Percentiles rank a stretch among this genome's conserved stretches.
These are phyloP conservation scores for Wickerhamiella vanderwaltii DNA, from an alignment of 805 yeast genomes.

Conservation along the genomic window DNA sequence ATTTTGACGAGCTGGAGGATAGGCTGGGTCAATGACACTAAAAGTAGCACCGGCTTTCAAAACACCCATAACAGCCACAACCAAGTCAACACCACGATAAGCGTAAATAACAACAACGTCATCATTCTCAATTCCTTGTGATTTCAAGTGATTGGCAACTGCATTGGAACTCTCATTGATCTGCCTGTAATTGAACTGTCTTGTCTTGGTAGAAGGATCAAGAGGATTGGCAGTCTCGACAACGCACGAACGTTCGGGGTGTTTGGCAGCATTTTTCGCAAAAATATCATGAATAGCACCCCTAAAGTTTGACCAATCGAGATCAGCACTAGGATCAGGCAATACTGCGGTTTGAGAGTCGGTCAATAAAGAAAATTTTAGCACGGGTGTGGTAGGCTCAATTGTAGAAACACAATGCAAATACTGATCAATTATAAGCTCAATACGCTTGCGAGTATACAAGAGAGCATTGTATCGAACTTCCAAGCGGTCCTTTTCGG, in stretches of 20 bases:
- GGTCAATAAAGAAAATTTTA: conserved; percentile 59
- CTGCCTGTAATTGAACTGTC: conserved; percentile 73
- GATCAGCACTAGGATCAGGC: conserved; percentile 78
- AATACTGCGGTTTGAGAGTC: conserved; percentile 44
- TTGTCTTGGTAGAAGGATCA: conserved; percentile 34
- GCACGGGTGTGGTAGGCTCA: conserved; percentile 30
- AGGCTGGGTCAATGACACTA: conserved; percentile 97
- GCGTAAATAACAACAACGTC: conserved; percentile 98
- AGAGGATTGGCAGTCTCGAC: conserved; percentile 73
- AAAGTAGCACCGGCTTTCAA: conserved; percentile 98
- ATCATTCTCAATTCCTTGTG: conserved; percentile 73
- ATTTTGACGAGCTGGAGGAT: conserved; percentile 96
- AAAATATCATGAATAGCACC: conserved; percentile 97
- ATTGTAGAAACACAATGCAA: conserved; percentile 19
- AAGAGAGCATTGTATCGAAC: conserved; percentile 65
- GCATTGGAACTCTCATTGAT: conserved; percentile 87
- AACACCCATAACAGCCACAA: conserved; percentile 96
- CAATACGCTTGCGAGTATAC: conserved; percentile 57
- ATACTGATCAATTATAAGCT: conserved; percentile 62
- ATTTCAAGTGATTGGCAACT: conserved; percentile 77
- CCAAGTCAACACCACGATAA: conserved; percentile 90
- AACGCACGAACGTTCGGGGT: conserved; percentile 83
- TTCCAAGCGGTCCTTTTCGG: not conserved
- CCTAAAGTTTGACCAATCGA: conserved; percentile 83
- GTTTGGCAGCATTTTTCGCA: conserved; percentile 67